Percentiles rank a stretch among this genome's conserved stretches.
Conservation (phyloP, 257 asterid genomes). For the Henckelia pumila region DNA sequence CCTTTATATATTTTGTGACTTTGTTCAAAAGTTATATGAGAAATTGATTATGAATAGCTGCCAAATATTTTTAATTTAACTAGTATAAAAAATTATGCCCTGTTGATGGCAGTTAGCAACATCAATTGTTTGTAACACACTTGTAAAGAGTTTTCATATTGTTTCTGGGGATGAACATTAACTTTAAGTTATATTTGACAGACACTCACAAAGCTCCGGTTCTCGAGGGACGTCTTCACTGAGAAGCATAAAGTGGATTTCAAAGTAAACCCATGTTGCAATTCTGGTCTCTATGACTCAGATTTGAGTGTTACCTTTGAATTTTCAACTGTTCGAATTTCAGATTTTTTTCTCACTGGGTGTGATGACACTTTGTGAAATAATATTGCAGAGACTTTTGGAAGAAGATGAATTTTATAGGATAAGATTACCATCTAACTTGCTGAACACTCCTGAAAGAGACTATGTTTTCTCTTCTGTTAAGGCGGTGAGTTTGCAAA, state of each 20-base stretch:
- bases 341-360: slow-evolving; percentile 5
- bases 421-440: slow-evolving; percentile 78
- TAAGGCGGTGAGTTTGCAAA: slow-evolving; percentile 66
- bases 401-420: slow-evolving; percentile 85
- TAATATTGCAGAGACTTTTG: slow-evolving; percentile 66
- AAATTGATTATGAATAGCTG: slow-evolving; percentile 3
- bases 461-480: slow-evolving; percentile 74
- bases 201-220: slow-evolving; percentile 95
- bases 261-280: slow-evolving; percentile 41
- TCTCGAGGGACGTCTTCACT: slow-evolving; percentile 68
- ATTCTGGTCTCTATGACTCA: background rate
- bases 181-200: slow-evolving; percentile 31
- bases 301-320: background rate
- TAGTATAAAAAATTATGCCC: background rate
- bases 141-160: slow-evolving; percentile 2
- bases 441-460: slow-evolving; percentile 71
- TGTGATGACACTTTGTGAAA: slow-evolving; percentile 19
- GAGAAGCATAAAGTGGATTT: slow-evolving; percentile 70
- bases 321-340: background rate
- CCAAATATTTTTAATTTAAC: background rate
- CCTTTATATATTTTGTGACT: background rate
- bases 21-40: slow-evolving; percentile 3
- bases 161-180: slow-evolving; percentile 9
- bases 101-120: background rate
- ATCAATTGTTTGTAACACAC: background rate